Evolutionary conservation across 2,329 filamentous ascomycete species (phyloP), one percentile per base, ranked within the genome.

Genomic region (Cladosporium sp.): DNA sequence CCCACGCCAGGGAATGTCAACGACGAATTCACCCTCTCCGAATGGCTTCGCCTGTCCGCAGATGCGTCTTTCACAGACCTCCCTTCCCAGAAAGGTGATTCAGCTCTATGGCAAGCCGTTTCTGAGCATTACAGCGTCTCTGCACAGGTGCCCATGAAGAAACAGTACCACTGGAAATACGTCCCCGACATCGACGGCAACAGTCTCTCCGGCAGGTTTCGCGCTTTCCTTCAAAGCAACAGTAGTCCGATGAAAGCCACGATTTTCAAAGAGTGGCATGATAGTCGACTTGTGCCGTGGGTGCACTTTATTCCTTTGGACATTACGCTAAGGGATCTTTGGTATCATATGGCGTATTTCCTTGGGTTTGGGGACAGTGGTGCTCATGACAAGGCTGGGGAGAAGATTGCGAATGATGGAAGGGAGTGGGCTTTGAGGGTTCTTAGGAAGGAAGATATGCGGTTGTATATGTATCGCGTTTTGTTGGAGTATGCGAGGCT

Each of bases 121-220:
- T 5, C 13, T 3, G 13, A 18, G 9, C 38, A 20, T 55, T 75
- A 70, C 51, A 33, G 55, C 6, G 53, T 68, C 9, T 62, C 61
- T 6, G 41, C 51, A 3, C 52, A 51, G 1, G 61, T 71, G 18
- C 53, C 66, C 3, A 68, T 72, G 63, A 59, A 62, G 8, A 55
- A 72, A n/a, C 68, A 71, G 53, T 77, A 71, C 58, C 50, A 59
- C 2, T 71, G 74, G 68, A 90, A 88, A 64, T 86, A 79, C 61
- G 72, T 91, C 3, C 80, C 84, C 0, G 87, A 92, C 62, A 77
- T 91, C 47, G 87, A 92, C 64, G 87, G 86, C 1, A 81, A 82
- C 55, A 64, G 60, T 12, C 69, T 67, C 57, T 64, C 59, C 3
- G 68, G 66, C 7, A 62, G 68, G 8, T 70, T 67, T 49, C 61